Conservation (phyloP, 805 yeast genomes). For the Clavispora carvajalis region DNA sequence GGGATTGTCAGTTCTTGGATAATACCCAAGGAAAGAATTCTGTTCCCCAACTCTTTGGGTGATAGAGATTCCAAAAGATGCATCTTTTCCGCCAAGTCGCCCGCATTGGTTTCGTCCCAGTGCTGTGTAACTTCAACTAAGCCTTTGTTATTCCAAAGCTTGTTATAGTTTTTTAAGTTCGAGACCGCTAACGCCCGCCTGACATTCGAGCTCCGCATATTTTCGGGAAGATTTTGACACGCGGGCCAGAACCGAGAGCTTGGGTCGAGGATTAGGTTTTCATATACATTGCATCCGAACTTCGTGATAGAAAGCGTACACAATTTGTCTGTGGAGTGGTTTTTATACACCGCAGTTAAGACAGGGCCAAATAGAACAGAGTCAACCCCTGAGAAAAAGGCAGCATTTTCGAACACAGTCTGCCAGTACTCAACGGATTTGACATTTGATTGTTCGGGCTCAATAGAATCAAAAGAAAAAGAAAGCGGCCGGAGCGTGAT, state of each 20-base stretch:
- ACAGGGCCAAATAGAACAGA: slow-evolving; percentile 39
- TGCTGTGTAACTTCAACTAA: slow-evolving; percentile 34
- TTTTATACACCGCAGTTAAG: slow-evolving; percentile 46
- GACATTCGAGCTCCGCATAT: slow-evolving; percentile 50
- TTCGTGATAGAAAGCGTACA: slow-evolving; percentile 53
- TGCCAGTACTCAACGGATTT: slow-evolving; percentile 30
- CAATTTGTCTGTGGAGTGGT: slow-evolving; percentile 40
- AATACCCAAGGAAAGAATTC: slow-evolving; percentile 53
- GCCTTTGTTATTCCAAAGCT: slow-evolving; percentile 38
- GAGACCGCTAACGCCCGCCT: slow-evolving; percentile 76
- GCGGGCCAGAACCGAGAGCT: slow-evolving; percentile 74
- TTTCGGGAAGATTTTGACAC: slow-evolving; percentile 55
- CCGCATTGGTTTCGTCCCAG: slow-evolving; percentile 82
- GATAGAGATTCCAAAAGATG: slow-evolving; percentile 43
- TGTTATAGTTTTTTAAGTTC: slow-evolving; percentile 59
- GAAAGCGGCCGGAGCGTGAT: slow-evolving; percentile 21
- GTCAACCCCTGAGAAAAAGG: slow-evolving; percentile 50
- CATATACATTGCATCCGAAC: slow-evolving; percentile 56
- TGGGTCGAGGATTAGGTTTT: slow-evolving; percentile 13
- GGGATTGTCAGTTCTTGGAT: slow-evolving; percentile 45
- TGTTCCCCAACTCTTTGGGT: slow-evolving; percentile 55
- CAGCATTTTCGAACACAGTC: slow-evolving; percentile 42
- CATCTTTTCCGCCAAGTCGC: slow-evolving; percentile 68
- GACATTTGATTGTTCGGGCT: too few species aligned
- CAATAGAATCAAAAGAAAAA: slow-evolving; percentile 23